These are phyloP conservation scores for Mortierella sp. DNA, from an alignment of 371 early-diverging fungal genomes.

Conservation along the genomic window DNA sequence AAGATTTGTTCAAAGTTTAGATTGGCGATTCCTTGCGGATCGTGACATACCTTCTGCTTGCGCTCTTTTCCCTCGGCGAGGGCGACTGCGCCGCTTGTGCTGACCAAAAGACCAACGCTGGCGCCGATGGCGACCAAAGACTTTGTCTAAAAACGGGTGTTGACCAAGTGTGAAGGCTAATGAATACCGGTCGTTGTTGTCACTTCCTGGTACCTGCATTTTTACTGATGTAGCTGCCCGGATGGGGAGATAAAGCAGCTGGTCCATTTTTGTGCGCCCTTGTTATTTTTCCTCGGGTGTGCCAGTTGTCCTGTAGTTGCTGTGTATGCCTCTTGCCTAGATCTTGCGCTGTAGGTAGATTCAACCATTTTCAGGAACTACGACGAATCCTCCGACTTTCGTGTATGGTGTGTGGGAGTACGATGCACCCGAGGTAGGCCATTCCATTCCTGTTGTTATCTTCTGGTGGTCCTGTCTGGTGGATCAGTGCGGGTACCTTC, in stretches of 20 bases:
- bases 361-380: background rate
- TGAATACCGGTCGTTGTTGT: background rate
- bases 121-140: constrained; percentile 47
- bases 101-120: constrained; percentile 37
- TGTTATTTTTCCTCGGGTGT: background rate
- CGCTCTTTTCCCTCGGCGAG: constrained; percentile 50
- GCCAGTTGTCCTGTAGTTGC: background rate
- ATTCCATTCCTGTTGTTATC: background rate
- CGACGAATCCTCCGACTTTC: background rate
- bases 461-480: background rate
- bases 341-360: background rate
- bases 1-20: background rate
- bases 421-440: background rate
- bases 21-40: background rate
- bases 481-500: constrained; percentile 19
- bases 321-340: background rate
- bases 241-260: background rate
- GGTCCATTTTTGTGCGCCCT: background rate
- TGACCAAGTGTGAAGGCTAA: background rate
- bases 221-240: too few species aligned
- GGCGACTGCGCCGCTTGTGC: constrained; percentile 32
- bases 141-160: constrained; percentile 27
- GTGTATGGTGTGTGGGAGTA: background rate
- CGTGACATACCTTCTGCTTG: constrained; percentile 36
- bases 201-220: background rate